Base-by-base conservation (phyloP, 2,329 filamentous ascomycete species). In the Arthrobotrys sphaeroides region DNA sequence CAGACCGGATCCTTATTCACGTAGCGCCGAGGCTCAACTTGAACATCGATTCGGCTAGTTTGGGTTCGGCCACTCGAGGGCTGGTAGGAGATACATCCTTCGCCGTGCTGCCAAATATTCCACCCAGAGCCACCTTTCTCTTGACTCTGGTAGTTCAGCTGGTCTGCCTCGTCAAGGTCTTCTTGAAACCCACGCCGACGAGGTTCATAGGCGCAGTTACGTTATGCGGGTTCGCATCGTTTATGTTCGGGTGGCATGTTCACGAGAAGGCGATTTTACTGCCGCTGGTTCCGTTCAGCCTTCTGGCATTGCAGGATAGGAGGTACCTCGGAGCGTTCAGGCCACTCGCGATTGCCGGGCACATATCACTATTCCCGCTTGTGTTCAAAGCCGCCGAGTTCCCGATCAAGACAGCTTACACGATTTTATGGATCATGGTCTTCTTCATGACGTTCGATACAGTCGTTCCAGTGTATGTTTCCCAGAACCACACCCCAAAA, bases 161-260 rank as follows among this genome's bases (percentile, higher is more conserved):
- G 85, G 81, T 93, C 68, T 90, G 92, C 3, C 86, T 99, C 5
- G 82, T 93, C 77, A 96, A 93, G 82, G 88, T 98, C 40, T 96
- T 97, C 84, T 81, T 88, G 49, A 86, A 87, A 59, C 93, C 93
- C 1, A 92, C 88, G 0, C 97, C 93, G 92, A 91, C 96, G 77
- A 91, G 88, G 67, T 98, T 99, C 81, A 87, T 98, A 43, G 93
- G 93, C 2, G 90, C 93, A 0, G 88, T 97, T 47, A 97, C 94
- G 0, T 88, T 98, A 13, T 98, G 95, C 81, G 95, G 92, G 72
- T 99, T 97, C 81, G 91, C 94, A 0, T 97, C 94, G 0, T 99
- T 99, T 84, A 86, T 99, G 7, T 98, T 98, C 79, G 94, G 95
- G 68, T 99, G 94, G 93, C 95, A 99, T 81, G 95, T 99, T 6